Evolutionary conservation across 2,329 filamentous ascomycete genomes (phyloP), one percentile per base, ranked within the genome.

Genomic region (Trichoderma semiorbis): DNA sequence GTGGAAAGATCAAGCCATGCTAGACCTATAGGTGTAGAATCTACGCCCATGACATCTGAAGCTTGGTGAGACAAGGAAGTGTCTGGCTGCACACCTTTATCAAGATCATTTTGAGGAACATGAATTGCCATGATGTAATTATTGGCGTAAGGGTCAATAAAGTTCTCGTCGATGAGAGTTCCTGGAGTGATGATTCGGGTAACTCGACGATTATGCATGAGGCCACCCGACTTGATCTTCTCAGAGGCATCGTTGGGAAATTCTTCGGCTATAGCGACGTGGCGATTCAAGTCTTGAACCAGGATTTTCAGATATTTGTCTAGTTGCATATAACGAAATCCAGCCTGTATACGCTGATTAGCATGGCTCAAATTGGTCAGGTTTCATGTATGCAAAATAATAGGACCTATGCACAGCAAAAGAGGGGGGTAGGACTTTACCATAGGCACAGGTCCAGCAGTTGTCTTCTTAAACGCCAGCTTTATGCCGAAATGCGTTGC

Each of bases 1-100:
- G 96, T 99, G 10, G 96, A 98, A 30, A 98, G 83, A 81, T 99
- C 96, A 61, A 98, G 85, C 96, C 96, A 99, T 53, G 96, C 93
- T 64, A 99, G 84, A 3, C 96, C 96, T 71, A 97, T 84, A 60
- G 82, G 81, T 67, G 75, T 72, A 39, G 71, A 67, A 21, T 58
- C 21, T 21, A 21, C 55, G 34, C n/a, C 34, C 7, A 12, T 18
- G 8, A 12, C 32, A 21, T 47, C 53, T 28, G 62, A n/a, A 32
- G 24, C 8, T 14, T 70, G 61, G n/a, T n/a, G 32, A 24, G 58
- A 21, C 7, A n/a, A 28, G 8, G 32, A 21, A 14, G 16, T 24
- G 24, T 28, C 58, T 26, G 24, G 18, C 21, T 24, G 26, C n/a
- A 7, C 2, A 12, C 3, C n/a, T 55, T 16, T 8, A 47, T 43